These are phyloP conservation scores for Cytospora chrysosperma DNA, from an alignment of 2,329 filamentous ascomycete genomes.

Conservation along the genomic window DNA sequence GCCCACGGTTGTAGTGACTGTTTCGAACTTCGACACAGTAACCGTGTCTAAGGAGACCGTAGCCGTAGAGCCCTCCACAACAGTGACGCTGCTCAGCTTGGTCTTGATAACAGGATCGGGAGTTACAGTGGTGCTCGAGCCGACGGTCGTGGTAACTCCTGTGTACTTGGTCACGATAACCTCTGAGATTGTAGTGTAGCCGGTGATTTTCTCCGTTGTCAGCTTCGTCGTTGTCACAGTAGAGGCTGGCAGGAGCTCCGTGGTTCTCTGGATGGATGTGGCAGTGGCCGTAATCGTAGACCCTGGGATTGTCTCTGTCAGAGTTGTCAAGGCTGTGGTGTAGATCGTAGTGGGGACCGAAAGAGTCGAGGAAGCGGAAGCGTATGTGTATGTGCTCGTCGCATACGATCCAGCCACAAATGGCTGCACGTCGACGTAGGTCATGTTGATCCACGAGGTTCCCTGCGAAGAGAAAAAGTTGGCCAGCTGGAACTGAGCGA, in stretches of 20 bases:
- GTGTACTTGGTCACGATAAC: constrained; percentile 31
- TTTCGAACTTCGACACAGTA: neutral
- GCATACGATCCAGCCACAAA: constrained; percentile 33
- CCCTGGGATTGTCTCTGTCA: neutral
- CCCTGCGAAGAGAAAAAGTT: constrained; percentile 37
- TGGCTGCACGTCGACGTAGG: constrained; percentile 37
- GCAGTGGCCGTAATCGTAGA: neutral
- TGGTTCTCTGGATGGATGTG: constrained; percentile 23
- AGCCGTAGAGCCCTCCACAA: neutral
- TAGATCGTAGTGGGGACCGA: constrained; percentile 29
- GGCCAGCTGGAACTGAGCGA: constrained; percentile 39
- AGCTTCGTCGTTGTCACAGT: neutral
- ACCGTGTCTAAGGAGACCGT: neutral
- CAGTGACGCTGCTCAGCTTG: neutral
- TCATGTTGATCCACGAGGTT: constrained; percentile 43
- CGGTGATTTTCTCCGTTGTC: constrained; percentile 16
- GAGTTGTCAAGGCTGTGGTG: constrained; percentile 27
- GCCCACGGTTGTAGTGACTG: neutral
- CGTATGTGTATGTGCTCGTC: constrained; percentile 8
- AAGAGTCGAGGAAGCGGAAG: neutral
- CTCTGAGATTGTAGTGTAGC: constrained; percentile 26
- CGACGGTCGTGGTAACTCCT: constrained; percentile 26
- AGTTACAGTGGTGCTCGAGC: constrained; percentile 36
- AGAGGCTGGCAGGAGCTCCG: neutral
- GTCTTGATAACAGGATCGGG: constrained; percentile 28